phyloP scores from a whole-genome alignment of 2,329 filamentous ascomycete genomes.

The Diaporthe nobilis region DNA sequence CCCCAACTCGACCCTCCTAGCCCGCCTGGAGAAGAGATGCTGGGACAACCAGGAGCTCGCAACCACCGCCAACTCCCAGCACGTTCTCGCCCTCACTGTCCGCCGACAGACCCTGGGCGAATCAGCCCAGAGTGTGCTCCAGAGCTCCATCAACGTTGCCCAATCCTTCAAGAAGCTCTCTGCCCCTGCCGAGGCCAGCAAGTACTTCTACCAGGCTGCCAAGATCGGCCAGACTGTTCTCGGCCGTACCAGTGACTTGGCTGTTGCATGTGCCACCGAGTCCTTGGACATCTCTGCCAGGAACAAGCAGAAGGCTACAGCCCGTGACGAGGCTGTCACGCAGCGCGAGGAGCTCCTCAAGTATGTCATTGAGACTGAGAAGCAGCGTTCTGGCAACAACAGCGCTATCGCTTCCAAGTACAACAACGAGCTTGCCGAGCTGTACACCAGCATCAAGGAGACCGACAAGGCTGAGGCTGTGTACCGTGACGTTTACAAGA shows the following conservation, averaged over 20 bases:
- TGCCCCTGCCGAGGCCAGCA: conserved; percentile 40
- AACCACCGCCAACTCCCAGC: conserved; percentile 36
- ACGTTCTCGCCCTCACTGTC: conserved; percentile 37
- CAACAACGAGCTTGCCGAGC: conserved; percentile 43
- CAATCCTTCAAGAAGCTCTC: conserved; percentile 41
- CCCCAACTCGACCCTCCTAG: conserved; percentile 42
- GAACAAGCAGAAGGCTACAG: conserved; percentile 39
- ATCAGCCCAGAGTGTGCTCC: conserved; percentile 38
- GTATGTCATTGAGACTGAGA: conserved; percentile 43
- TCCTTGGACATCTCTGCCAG: conserved; percentile 39
- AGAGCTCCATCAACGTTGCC: conserved; percentile 41
- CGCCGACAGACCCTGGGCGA: conserved; percentile 38
- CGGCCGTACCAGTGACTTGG: conserved; percentile 40
- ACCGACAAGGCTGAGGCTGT: conserved; percentile 41
- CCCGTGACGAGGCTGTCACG: conserved; percentile 39
- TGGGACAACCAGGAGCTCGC: conserved; percentile 42
- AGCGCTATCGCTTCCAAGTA: conserved; percentile 42
- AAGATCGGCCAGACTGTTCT: conserved; percentile 41
- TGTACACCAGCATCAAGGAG: conserved; percentile 43
- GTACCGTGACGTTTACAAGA: conserved; percentile 41
- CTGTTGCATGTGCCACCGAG: conserved; percentile 38
- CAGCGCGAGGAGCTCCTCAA: conserved; percentile 43
- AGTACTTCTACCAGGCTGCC: conserved; percentile 41
- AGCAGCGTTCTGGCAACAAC: conserved; percentile 41
- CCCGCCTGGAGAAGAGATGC: conserved; percentile 41